Base-by-base conservation (phyloP, 306 rosid species). In the Sindora glabra region DNA sequence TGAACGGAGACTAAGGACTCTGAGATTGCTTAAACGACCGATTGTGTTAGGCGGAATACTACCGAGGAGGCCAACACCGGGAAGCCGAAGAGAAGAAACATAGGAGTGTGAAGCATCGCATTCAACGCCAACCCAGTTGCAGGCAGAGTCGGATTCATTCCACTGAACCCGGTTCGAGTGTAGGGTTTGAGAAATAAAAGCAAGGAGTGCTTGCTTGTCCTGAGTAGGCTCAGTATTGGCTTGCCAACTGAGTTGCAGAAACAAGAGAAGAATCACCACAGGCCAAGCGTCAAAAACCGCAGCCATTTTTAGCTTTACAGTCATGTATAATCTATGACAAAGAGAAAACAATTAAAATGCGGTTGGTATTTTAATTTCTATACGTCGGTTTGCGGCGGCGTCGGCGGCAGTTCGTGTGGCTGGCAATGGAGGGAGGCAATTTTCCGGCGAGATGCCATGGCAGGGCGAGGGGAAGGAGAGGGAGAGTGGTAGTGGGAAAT, bases 51-150 rank as follows among this genome's bases (percentile, higher is more conserved):
- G 52, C 4, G 87, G 89, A 64, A 84, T 76, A 44, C 72, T 55
- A 11, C 95, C 95, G 30, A 87, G 77, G 1, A 87, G 81, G 4
- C 85, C 95, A 1, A 29, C 95, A 0, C 83, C 95, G 1, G 95
- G 95, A 0, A 87, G 76, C 19, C 77, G 86, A 29, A 87, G 83
- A 0, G 68, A 10, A 10, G 22, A 47, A 1, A 87, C 83, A 46
- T 37, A 81, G 13, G 92, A 77, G 16, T 27, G 69, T 6, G 61
- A 46, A 0, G 21, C 29, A 54, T 79, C 83, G 40, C 95, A 87
- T 23, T 0, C 18, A 18, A 87, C 72, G 2, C 95, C 95, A 27
- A 87, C 56, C 91, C 89, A 87, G 32, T 62, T 21, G 84, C 95
- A 87, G 39, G 79, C 85, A 9, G 89, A 81, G 33, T 0, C 69